Evolutionary conservation across 306 rosid species (phyloP).

Genomic region (Spatholobus suberectus): DNA sequence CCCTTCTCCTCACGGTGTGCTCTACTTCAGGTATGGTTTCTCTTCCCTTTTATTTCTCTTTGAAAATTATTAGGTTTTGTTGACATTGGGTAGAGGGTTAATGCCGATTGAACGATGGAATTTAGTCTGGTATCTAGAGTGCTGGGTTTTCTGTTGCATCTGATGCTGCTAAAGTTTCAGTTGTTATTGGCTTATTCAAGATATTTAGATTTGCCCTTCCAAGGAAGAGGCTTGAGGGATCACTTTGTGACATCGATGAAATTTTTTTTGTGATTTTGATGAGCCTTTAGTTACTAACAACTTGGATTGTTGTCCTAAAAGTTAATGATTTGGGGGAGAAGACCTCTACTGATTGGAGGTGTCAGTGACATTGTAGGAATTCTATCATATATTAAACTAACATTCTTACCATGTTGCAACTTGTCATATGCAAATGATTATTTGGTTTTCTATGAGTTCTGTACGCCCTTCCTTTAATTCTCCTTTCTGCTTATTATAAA

Average conservation of each 20-base stretch:
- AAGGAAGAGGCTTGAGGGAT: conserved; percentile 1
- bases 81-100: too few species aligned
- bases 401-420: conserved; percentile 30
- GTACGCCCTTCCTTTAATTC: conserved; percentile 76
- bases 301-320: conserved; percentile 85
- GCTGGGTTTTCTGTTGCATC: conserved; percentile 98
- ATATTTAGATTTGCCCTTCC: conserved; percentile 47
- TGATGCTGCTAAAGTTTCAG: conserved; percentile 94
- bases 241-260: conserved; percentile 26
- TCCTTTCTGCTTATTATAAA: conserved; percentile 88
- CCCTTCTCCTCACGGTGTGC: too few species aligned
- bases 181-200: conserved; percentile 91
- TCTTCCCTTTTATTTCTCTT: too few species aligned
- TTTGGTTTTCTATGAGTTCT: conserved; percentile 39
- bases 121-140: conserved; percentile 73
- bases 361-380: conserved; percentile 90
- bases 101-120: too few species aligned
- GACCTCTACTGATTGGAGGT: conserved; percentile 86
- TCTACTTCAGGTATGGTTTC: too few species aligned
- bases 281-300: conserved; percentile 77
- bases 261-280: conserved; percentile 35
- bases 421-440: conserved; percentile 38
- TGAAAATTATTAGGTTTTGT: too few species aligned
- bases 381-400: conserved; percentile 37
- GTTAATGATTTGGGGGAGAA: conserved; percentile 96